Percentiles rank a stretch among this genome's conserved stretches.
Conservation (phyloP, 2,329 filamentous ascomycete genomes). For the Periconia sp. region DNA sequence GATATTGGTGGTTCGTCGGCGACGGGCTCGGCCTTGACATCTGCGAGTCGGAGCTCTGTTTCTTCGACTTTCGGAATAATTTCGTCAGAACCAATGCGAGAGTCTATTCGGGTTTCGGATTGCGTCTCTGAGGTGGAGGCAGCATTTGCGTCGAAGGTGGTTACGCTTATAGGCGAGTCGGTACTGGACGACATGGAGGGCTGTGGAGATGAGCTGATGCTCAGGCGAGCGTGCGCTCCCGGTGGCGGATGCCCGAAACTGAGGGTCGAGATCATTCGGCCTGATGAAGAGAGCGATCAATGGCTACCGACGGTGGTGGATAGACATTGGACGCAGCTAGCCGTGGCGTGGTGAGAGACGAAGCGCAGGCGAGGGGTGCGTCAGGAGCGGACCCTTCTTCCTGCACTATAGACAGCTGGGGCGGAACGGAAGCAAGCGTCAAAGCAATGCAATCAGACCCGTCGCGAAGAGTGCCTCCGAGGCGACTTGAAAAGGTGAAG, state of each 20-base stretch:
- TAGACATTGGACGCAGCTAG: conserved; percentile 33
- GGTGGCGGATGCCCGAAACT: conserved; percentile 44
- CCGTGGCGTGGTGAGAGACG: background rate
- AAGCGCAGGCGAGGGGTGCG: conserved; percentile 4
- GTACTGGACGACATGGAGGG: conserved; percentile 49
- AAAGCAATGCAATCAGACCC: too few relatives aligned
- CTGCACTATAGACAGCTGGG: conserved; percentile 3
- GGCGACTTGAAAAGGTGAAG: background rate
- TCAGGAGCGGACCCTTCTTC: background rate
- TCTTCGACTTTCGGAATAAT: conserved; percentile 63
- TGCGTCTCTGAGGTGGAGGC: conserved; percentile 29
- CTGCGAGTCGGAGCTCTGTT: conserved; percentile 51
- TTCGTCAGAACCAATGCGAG: conserved; percentile 37
- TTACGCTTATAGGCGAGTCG: conserved; percentile 46
- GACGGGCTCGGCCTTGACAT: conserved; percentile 42
- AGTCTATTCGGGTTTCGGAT: conserved; percentile 32
- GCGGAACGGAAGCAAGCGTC: conserved; percentile 3
- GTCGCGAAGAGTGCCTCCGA: too few relatives aligned
- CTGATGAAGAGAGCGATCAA: conserved; percentile 19
- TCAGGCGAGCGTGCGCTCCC: conserved; percentile 40
- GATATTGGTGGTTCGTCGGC: conserved; percentile 40
- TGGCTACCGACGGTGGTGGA: conserved; percentile 22
- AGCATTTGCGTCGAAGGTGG: conserved; percentile 40
- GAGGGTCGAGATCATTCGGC: conserved; percentile 43
- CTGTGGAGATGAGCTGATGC: conserved; percentile 48